phyloP scores from a whole-genome alignment of 345 rosid genomes.

The Theobroma cacao region DNA sequence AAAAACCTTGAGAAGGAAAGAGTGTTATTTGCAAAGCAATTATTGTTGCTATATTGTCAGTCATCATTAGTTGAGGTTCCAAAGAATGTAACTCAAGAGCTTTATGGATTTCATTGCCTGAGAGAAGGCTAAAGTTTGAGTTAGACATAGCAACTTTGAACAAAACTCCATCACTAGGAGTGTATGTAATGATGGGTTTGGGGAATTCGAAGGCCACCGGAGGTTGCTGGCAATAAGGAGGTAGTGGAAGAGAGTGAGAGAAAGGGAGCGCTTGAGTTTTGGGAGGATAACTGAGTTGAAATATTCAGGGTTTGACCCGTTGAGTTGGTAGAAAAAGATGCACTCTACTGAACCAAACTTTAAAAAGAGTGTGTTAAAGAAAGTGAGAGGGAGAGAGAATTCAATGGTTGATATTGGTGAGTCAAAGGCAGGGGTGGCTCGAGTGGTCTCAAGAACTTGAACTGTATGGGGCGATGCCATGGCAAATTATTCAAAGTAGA shows the following conservation, averaged over 20 bases:
- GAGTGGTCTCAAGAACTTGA: not conserved
- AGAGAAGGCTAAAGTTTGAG: constrained; percentile 13
- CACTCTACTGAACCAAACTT: constrained; percentile 25
- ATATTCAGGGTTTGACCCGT: constrained; percentile 18
- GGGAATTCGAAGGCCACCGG: constrained; percentile 19
- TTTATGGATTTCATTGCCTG: constrained; percentile 2
- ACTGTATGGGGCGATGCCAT: no score
- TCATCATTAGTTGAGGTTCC: constrained; percentile 1
- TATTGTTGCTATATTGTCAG: not conserved
- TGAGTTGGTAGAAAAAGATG: constrained; percentile 34
- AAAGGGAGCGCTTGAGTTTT: constrained; percentile 26
- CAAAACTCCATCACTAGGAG: constrained; percentile 13
- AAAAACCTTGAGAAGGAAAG: constrained; percentile 24
- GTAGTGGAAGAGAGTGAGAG: constrained; percentile 32
- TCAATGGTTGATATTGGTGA: constrained; percentile 9
- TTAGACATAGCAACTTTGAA: constrained; percentile 23
- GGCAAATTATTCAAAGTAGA: no score
- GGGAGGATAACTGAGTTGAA: constrained; percentile 32
- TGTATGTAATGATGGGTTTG: constrained; percentile 26
- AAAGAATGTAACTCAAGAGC: constrained; percentile 16
- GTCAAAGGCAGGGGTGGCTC: not conserved
- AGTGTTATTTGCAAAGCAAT: constrained; percentile 18
- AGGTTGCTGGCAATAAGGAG: constrained; percentile 41
- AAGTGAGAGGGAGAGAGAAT: constrained; percentile 28
- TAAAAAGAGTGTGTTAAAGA: constrained; percentile 28